Base-by-base conservation (phyloP, 805 yeast species). In the Saccharomycopsis sp. region DNA sequence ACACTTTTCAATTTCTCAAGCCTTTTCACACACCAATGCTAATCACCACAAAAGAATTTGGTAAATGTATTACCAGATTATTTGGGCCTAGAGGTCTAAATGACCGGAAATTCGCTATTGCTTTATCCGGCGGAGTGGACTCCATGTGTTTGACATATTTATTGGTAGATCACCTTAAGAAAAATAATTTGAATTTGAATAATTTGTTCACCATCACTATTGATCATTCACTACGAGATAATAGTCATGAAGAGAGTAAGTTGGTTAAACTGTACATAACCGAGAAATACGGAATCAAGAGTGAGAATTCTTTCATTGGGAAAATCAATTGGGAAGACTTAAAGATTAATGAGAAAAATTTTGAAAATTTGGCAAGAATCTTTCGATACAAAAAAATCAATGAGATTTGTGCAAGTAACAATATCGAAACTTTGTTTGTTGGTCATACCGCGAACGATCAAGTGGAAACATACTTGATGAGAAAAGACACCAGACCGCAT, bases 91-190 rank as follows among this genome's bases (percentile, higher is more conserved):
- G 31, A 28, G n/a, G n/a, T 23, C 26, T 6, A 23, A 23, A 23
- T 8, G 10, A 8, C 6, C 6, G 26, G 10, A 6, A 23, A 10
- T 8, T 8, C 15, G 54, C 57, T 25, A 54, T 67, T n/a, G 71
- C 69, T 0, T 58, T 67, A 9, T 64, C 70, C 3, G 72, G 72
- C 2, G 72, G 72, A 1, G 69, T 62, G 1, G 72, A 67, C 43
- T 65, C 70, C n/a, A 61, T 67, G 62, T 63, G 69, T 42, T 51
- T 67, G 18, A 57, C 70, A 1, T 57, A 57, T 40, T 52, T 66
- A 13, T 45, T 66, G 5, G 12, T 25, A 25, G 31, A 52, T 2
- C 51, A 55, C 31, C 57, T 54, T 36, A 47, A 52, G 25, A 35
- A 45, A 6, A 23, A 20, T 2, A 42, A 47, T 30, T 34, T 50